Evolutionary conservation across 768 basidiomycete species (phyloP).

Genomic region (Cubamyces lactineus): DNA sequence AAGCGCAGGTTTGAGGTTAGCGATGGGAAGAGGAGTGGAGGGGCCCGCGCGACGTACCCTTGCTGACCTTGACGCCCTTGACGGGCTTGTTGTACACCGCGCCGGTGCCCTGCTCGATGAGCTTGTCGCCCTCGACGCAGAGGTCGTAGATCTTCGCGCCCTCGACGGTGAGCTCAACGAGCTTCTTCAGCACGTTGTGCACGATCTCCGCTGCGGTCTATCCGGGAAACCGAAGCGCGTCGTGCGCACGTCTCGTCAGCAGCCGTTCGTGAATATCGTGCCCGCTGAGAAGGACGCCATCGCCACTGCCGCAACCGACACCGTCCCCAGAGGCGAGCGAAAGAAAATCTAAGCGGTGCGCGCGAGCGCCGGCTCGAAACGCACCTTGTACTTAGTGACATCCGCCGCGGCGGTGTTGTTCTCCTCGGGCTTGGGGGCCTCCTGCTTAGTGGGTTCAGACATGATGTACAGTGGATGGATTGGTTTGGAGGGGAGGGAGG

Average conservation of each 20-base stretch:
- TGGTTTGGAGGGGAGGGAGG: conserved; percentile 1
- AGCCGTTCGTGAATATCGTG: not conserved
- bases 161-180: conserved; percentile 74
- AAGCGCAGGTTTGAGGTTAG: not conserved
- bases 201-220: conserved; percentile 93
- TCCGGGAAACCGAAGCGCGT: conserved; percentile 3
- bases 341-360: conserved; percentile 12
- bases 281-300: not conserved
- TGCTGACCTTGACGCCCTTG: conserved; percentile 85
- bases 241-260: not conserved
- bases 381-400: conserved; percentile 87
- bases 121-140: conserved; percentile 90
- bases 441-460: conserved; percentile 20
- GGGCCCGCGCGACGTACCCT: conserved; percentile 59
- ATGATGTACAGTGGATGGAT: conserved; percentile 5
- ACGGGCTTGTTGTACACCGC: conserved; percentile 89
- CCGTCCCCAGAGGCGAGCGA: not conserved
- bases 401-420: conserved; percentile 71
- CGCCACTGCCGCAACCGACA: not conserved
- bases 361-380: conserved; percentile 12
- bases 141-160: conserved; percentile 90
- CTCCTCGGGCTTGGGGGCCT: conserved; percentile 39
- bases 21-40: not conserved
- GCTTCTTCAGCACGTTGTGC: conserved; percentile 80
- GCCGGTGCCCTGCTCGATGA: conserved; percentile 83